phyloP scores from a whole-genome alignment of 208 protist genomes.

The Naegleria lovaniensis region DNA sequence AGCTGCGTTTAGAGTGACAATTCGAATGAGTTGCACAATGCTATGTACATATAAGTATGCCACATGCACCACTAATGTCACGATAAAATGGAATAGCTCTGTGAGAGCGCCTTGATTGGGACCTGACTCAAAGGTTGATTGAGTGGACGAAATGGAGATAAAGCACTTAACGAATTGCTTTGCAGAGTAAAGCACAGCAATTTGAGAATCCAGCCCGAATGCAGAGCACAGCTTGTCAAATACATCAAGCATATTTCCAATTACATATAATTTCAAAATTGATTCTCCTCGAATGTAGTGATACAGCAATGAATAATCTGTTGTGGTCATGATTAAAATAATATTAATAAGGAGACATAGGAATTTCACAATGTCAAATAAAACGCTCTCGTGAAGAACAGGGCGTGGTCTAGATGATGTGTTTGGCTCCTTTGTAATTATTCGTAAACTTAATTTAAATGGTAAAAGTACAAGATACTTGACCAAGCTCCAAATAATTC shows the following conservation, averaged over 20 bases:
- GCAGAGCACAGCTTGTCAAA: constrained; percentile 75
- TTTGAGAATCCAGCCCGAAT: constrained; percentile 78
- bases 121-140: not conserved
- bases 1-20: constrained; percentile 82
- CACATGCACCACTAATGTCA: not conserved
- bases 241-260: constrained; percentile 83
- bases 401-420: not conserved
- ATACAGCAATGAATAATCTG: constrained; percentile 61
- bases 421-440: not conserved
- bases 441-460: not conserved
- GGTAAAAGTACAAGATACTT: not conserved
- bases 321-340: not conserved
- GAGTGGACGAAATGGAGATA: not conserved
- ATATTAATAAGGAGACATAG: not conserved
- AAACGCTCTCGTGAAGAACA: not conserved
- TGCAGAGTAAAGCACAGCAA: constrained; percentile 59
- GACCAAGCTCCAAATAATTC: constrained; percentile 6
- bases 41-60: constrained; percentile 54
- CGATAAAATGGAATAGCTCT: not conserved
- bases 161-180: not conserved
- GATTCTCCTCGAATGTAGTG: constrained; percentile 71
- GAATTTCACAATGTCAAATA: not conserved
- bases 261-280: constrained; percentile 85
- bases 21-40: constrained; percentile 64
- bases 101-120: not conserved